Conservation (phyloP, 371 early-diverging fungal genomes). For the Mucor racemosus region DNA sequence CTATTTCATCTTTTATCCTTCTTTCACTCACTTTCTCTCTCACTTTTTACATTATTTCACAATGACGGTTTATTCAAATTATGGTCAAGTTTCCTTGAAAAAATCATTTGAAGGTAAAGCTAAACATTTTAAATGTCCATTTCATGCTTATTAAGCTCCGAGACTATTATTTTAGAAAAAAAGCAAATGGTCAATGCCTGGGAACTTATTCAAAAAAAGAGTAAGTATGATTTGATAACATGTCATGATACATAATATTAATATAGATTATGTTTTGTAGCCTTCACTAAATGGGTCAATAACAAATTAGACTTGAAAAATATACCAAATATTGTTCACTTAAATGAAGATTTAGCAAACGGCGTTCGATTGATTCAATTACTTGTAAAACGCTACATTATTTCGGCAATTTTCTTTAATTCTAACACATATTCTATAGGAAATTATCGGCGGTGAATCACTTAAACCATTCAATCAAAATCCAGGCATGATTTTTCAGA, state of each 20-base stretch:
- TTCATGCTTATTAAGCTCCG: constrained; percentile 21
- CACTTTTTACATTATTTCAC: not conserved
- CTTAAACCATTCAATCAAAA: constrained; percentile 82
- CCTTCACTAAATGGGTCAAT: constrained; percentile 95
- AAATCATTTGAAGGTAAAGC: constrained; percentile 21
- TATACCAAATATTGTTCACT: constrained; percentile 66
- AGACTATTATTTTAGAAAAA: constrained; percentile 18
- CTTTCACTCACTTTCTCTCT: not conserved
- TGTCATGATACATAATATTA: too few species aligned
- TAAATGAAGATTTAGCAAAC: constrained; percentile 75
- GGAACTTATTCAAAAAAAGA: constrained; percentile 89
- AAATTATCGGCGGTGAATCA: constrained; percentile 82
- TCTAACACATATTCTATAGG: constrained; percentile 41
- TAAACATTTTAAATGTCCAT: not conserved
- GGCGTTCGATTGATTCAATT: constrained; percentile 89
- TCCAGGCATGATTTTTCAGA: constrained; percentile 93
- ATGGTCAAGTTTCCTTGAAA: constrained; percentile 14
- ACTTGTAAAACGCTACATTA: constrained; percentile 56
- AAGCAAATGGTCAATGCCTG: constrained; percentile 76
- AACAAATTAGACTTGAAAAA: constrained; percentile 76
- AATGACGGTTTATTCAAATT: constrained; percentile 16
- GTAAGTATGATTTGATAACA: constrained; percentile 48
- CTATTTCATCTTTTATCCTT: not conserved
- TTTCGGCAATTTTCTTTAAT: not conserved
- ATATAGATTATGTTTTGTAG: constrained; percentile 29